Conservation (phyloP, 2,329 filamentous ascomycete species). For the Fusarium robinianum region DNA sequence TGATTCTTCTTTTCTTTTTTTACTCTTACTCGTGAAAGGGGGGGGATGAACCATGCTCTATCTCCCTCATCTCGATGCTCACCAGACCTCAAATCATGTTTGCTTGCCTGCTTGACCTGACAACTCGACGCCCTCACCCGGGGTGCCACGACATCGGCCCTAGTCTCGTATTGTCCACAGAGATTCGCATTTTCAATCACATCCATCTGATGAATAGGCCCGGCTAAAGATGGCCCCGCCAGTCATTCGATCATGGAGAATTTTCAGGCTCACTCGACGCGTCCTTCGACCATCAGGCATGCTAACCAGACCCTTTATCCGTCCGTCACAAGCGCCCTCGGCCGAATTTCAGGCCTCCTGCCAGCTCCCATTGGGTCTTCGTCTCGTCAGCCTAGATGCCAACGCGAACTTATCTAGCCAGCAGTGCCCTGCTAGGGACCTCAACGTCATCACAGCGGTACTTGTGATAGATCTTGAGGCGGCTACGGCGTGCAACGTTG, state of each 20-base stretch:
- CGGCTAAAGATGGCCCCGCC: background rate
- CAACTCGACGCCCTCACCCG: conserved; percentile 14
- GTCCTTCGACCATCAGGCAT: conserved; percentile 10
- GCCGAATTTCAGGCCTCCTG: conserved; percentile 4
- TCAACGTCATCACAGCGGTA: conserved; percentile 14
- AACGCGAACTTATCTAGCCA: conserved; percentile 8
- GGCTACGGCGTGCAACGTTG: conserved; percentile 21
- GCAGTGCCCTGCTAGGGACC: conserved; percentile 3
- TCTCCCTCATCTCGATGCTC: conserved; percentile 12
- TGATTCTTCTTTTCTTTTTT: background rate
- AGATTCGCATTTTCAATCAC: conserved; percentile 18
- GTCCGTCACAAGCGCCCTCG: conserved; percentile 12
- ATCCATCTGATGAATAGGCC: conserved; percentile 3
- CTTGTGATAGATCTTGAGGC: conserved; percentile 33
- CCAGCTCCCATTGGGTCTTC: conserved; percentile 5
- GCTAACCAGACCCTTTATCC: no score
- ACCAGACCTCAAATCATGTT: conserved; percentile 28
- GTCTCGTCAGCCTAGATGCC: conserved; percentile 9
- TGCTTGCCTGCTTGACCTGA: conserved; percentile 16
- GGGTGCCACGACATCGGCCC: conserved; percentile 31
- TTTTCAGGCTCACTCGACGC: no score
- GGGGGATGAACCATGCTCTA: conserved; percentile 1
- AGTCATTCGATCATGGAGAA: conserved; percentile 18
- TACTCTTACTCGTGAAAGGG: conserved; percentile 4
- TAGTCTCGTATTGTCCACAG: conserved; percentile 28